phyloP scores from a whole-genome alignment of 192 early-diverging fungal genomes.

The Chytriomyces hyalinus region DNA sequence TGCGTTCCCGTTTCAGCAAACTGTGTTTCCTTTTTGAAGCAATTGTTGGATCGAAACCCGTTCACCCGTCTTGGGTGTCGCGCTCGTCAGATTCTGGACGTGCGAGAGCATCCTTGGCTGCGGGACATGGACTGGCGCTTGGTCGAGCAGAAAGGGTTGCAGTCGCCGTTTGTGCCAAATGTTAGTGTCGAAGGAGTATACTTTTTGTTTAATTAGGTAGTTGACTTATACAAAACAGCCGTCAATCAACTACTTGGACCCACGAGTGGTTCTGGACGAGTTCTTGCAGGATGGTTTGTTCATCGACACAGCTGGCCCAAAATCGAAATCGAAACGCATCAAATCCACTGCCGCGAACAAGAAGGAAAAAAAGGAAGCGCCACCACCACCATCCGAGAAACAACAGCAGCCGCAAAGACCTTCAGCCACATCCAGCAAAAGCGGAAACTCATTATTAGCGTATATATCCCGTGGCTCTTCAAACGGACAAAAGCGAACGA shows the following conservation, averaged over 20 bases:
- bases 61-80: conserved; percentile 75
- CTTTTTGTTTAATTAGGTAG: no score
- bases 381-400: no score
- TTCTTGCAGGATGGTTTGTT: conserved; percentile 76
- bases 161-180: conserved; percentile 57
- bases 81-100: conserved; percentile 65
- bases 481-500: neutral
- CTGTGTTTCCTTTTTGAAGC: conserved; percentile 34
- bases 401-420: no score
- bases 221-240: neutral
- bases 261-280: conserved; percentile 76
- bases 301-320: conserved; percentile 49
- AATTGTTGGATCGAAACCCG: conserved; percentile 76
- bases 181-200: conserved; percentile 27
- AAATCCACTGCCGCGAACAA: neutral
- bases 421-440: neutral
- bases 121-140: conserved; percentile 55
- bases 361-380: no score
- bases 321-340: no score
- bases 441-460: neutral
- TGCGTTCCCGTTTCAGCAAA: conserved; percentile 14
- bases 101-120: conserved; percentile 58
- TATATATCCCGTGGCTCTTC: neutral
- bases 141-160: conserved; percentile 45
- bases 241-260: conserved; percentile 71